Conservation (phyloP, 306 rosid species). For the Senna tora region DNA sequence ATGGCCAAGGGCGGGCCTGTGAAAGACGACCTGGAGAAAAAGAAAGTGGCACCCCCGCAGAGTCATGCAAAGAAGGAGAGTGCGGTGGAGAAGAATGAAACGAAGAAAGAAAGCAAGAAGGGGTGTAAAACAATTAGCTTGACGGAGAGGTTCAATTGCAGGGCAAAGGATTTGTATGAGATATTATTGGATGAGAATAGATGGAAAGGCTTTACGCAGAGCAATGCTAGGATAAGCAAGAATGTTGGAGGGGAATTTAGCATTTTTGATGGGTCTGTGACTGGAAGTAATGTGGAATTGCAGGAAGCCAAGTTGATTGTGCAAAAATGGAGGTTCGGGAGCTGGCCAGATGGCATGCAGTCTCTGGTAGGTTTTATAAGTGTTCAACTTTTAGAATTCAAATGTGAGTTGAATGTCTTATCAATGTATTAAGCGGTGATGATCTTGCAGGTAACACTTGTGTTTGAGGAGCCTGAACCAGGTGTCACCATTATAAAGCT, state of each 20-base stretch:
- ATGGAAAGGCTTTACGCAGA: constrained; percentile 93
- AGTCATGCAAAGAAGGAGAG: constrained; percentile 33
- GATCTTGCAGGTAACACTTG: constrained; percentile 70
- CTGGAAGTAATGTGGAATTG: constrained; percentile 81
- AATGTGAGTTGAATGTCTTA: neutral
- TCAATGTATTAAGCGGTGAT: neutral
- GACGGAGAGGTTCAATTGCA: constrained; percentile 88
- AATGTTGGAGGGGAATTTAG: constrained; percentile 88
- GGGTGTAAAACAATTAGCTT: constrained; percentile 70
- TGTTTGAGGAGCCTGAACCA: constrained; percentile 81
- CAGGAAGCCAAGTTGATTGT: constrained; percentile 75
- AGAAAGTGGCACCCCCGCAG: constrained; percentile 56
- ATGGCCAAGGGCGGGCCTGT: constrained; percentile 94
- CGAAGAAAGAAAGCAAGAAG: constrained; percentile 49
- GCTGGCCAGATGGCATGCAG: constrained; percentile 79
- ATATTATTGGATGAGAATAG: constrained; percentile 95
- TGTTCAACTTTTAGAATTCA: neutral
- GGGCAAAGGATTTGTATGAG: constrained; percentile 76
- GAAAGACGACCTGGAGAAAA: constrained; percentile 67
- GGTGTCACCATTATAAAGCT: constrained; percentile 78
- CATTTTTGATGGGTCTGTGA: constrained; percentile 88
- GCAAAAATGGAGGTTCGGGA: constrained; percentile 92
- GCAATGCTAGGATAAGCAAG: constrained; percentile 87
- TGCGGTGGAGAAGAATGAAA: constrained; percentile 30
- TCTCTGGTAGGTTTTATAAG: constrained; percentile 57